phyloP scores from a whole-genome alignment of 2,329 filamentous ascomycete species.

The Penicillium sp. region DNA sequence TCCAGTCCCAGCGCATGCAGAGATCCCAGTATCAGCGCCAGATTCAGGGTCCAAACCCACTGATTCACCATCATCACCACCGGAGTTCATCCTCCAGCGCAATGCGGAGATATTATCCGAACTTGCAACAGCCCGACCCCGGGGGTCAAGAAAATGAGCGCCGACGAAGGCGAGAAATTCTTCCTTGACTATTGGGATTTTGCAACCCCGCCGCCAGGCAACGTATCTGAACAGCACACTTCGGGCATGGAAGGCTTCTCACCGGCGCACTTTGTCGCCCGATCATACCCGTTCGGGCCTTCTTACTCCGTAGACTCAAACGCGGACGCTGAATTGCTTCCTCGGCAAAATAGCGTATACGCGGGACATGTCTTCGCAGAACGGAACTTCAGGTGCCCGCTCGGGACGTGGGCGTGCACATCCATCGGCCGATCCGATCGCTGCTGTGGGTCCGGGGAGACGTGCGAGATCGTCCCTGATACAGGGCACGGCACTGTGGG shows the following conservation, averaged over 20 bases:
- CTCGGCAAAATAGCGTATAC: neutral
- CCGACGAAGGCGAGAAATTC: conserved; percentile 49
- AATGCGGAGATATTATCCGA: conserved; percentile 32
- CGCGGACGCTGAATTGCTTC: too few species aligned
- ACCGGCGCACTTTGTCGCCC: conserved; percentile 8
- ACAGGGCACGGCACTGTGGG: conserved; percentile 56
- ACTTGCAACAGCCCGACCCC: conserved; percentile 26
- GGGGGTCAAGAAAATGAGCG: conserved; percentile 45
- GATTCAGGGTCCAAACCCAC: too few species aligned
- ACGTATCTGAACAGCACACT: conserved; percentile 9
- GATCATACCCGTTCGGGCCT: conserved; percentile 13
- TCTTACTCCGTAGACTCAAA: conserved; percentile 1
- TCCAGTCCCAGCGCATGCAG: neutral
- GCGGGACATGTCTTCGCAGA: neutral
- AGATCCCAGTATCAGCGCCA: neutral
- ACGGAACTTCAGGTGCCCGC: conserved; percentile 56
- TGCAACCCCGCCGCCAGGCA: conserved; percentile 9
- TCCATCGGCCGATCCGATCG: conserved; percentile 55
- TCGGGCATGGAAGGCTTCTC: conserved; percentile 1
- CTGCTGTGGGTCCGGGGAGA: conserved; percentile 54
- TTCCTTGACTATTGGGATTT: conserved; percentile 47
- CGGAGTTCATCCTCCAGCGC: conserved; percentile 13
- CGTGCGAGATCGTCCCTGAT: conserved; percentile 53
- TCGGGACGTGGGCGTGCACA: conserved; percentile 52
- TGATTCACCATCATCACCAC: conserved; percentile 2